phyloP scores from a whole-genome alignment of 495 filamentous ascomycete genomes.

The Podospora conica region DNA sequence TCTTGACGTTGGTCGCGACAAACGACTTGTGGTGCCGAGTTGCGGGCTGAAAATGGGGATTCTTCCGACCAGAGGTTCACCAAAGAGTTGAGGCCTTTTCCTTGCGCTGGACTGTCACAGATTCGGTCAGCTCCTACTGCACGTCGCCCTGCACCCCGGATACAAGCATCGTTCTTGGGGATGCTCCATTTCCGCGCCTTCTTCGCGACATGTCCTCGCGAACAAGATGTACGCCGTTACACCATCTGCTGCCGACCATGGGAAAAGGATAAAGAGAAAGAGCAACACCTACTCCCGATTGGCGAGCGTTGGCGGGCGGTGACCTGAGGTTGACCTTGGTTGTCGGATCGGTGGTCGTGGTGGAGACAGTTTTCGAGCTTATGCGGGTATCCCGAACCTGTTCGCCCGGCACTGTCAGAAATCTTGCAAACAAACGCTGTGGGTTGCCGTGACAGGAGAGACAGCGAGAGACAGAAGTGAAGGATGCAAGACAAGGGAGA shows the following conservation, averaged over 20 bases:
- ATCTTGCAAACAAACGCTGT: constrained; percentile 36
- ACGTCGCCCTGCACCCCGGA: neutral
- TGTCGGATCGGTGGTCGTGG: constrained; percentile 19
- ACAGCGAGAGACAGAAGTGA: constrained; percentile 15
- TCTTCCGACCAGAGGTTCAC: neutral
- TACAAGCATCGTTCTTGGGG: neutral
- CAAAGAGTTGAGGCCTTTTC: neutral
- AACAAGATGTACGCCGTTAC: neutral
- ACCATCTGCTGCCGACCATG: neutral
- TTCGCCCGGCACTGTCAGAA: constrained; percentile 40
- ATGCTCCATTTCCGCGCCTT: neutral
- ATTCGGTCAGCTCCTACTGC: neutral
- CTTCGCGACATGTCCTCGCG: neutral
- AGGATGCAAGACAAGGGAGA: constrained; percentile 24
- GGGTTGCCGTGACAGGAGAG: constrained; percentile 29
- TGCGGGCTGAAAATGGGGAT: constrained; percentile 16
- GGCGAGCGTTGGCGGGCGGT: neutral
- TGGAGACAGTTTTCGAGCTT: constrained; percentile 28
- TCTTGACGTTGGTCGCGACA: neutral
- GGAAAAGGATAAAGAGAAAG: neutral
- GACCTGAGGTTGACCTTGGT: constrained; percentile 11
- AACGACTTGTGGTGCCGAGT: constrained; percentile 19
- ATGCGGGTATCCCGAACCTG: constrained; percentile 49
- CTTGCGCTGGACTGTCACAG: neutral
- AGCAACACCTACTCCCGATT: neutral